A percentile compares a stretch with the other conserved stretches of the same genome.
Evolutionary conservation across 2,329 filamentous ascomycete genomes (phyloP).

Genomic region (Colletotrichum falcatum): DNA sequence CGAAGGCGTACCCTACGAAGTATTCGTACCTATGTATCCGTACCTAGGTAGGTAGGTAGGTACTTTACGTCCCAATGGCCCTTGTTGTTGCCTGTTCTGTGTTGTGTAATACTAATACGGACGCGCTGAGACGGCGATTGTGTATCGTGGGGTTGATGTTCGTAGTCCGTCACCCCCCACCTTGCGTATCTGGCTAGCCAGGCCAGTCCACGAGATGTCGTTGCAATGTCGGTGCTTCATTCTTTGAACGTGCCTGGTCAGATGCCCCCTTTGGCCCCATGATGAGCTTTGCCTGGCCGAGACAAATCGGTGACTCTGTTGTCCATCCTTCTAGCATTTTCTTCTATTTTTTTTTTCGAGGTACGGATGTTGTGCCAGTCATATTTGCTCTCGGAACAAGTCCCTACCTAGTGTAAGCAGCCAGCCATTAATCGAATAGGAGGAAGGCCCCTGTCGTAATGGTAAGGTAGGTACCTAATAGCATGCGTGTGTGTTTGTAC

Average conservation of each 20-base stretch:
- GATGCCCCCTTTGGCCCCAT: slow-evolving; percentile 13
- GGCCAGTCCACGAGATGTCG: slow-evolving; percentile 13
- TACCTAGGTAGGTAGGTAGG: no score
- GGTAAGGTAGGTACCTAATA: no score
- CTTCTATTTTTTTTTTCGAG: not conserved
- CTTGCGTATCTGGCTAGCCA: slow-evolving; percentile 8
- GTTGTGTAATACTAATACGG: slow-evolving; percentile 7
- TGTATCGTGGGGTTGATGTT: slow-evolving; percentile 9
- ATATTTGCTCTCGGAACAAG: slow-evolving; percentile 12
- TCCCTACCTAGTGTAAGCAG: slow-evolving; percentile 28
- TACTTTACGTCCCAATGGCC: not conserved
- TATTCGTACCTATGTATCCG: no score
- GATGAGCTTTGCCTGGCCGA: slow-evolving; percentile 3
- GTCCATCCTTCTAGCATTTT: not conserved
- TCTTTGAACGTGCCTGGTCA: slow-evolving; percentile 10
- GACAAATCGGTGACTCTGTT: slow-evolving; percentile 6
- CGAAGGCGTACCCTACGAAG: slow-evolving; percentile 7
- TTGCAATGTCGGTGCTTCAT: slow-evolving; percentile 14
- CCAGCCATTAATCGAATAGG: slow-evolving; percentile 26
- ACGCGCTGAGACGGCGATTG: not conserved
- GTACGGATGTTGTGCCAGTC: slow-evolving; percentile 22
- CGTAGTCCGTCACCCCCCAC: not conserved
- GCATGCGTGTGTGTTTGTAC: not conserved
- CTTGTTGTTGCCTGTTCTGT: not conserved
- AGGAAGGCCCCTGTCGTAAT: not conserved